Base-by-base conservation (phyloP, 2,329 filamentous ascomycete species). In the Leptosphaerulina australis region DNA sequence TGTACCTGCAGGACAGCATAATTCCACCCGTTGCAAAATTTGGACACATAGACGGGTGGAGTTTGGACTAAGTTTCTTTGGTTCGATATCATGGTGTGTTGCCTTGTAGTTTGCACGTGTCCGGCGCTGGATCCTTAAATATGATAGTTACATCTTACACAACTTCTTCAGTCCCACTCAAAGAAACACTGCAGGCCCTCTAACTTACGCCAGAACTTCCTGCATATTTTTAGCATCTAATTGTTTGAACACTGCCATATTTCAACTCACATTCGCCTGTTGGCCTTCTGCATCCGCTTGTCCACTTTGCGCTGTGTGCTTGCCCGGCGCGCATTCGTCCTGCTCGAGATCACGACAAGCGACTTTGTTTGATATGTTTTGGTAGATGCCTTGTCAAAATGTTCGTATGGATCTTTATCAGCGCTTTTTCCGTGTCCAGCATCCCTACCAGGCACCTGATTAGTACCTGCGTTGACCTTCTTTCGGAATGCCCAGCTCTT, bases 401-500 rank as follows among this genome's bases (percentile, higher is more conserved):
- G n/a, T n/a, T n/a, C n/a, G n/a, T n/a, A n/a, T n/a, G n/a, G n/a
- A n/a, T 41, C 24, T 11, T 48, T 30, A 11, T 35, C 24, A 3
- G 5, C 22, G 11, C n/a, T 34, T 12, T 24, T 11, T 8, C n/a
- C 21, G 8, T 28, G 22, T 18, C 26, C 39, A 9, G 10, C 18
- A 2, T 40, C 25, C 14, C 21, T 12, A 3, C 25, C 30, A 6
- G 43, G 22, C 1, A 43, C 30, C 4, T 44, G 52, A 10, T 8
- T 10, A 3, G 10, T 14, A 8, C 46, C 38, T 11, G 14, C 9
- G 8, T 20, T 20, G 15, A 41, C 26, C 17, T 43, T 53, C 22
- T 50, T 38, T n/a, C 36, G 38, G 36, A 53, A 55, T 2, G 24
- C 14, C 20, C 26, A 37, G 33, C 48, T 53, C 29, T 53, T 53